Conservation (phyloP, 2,329 filamentous ascomycete genomes). For the Drechslerella stenobrocha region DNA sequence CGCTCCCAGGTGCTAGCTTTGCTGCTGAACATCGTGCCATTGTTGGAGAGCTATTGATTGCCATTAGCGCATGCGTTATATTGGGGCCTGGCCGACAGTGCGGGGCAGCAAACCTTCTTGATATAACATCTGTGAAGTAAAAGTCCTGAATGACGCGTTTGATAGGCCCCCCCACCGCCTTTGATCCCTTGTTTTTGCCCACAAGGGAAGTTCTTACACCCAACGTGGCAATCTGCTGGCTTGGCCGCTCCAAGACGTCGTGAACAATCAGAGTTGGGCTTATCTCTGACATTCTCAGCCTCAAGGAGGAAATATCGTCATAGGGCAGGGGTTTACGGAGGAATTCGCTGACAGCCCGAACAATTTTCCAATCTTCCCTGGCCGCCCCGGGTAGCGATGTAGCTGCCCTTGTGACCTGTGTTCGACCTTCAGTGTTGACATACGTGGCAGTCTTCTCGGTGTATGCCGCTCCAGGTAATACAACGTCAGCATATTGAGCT, state of each 20-base stretch:
- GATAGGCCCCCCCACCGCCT: conserved; percentile 71
- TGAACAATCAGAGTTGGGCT: conserved; percentile 86
- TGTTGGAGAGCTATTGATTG: conserved; percentile 74
- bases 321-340: conserved; percentile 84
- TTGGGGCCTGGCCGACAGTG: conserved; percentile 40
- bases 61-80: conserved; percentile 43
- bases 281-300: conserved; percentile 94
- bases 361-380: conserved; percentile 98
- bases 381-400: conserved; percentile 86
- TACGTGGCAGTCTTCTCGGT: conserved; percentile 96
- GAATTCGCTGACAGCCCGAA: conserved; percentile 89
- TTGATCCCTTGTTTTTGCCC: conserved; percentile 89
- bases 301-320: conserved; percentile 83
- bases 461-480: conserved; percentile 92
- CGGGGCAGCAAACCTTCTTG: conserved; percentile 72
- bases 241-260: conserved; percentile 77
- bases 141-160: conserved; percentile 92
- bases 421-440: conserved; percentile 95
- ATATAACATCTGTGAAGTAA: conserved; percentile 97
- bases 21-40: conserved; percentile 97
- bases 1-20: conserved; percentile 63
- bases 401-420: conserved; percentile 88
- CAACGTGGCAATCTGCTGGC: conserved; percentile 38
- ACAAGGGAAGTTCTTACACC: conserved; percentile 84
- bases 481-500: conserved; percentile 87